Evolutionary conservation across 768 basidiomycete species (phyloP).

Genomic region (Rhizopogon salebrosus): DNA sequence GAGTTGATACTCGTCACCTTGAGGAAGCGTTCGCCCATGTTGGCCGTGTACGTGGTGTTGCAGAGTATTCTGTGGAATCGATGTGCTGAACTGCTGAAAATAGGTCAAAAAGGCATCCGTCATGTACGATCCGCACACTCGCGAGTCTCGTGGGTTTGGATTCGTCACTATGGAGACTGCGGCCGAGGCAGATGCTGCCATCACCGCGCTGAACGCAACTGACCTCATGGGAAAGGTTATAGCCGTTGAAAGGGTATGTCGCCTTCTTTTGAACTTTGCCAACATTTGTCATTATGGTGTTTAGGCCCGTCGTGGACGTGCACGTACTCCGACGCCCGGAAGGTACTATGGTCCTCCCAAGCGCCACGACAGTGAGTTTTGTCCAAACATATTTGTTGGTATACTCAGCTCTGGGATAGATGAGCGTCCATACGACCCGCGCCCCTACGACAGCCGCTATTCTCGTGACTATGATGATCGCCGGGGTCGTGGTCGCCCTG

Average conservation of each 20-base stretch:
- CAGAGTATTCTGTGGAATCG: background rate
- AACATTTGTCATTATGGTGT: conserved; percentile 5
- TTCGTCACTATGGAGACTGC: conserved; percentile 83
- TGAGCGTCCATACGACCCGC: conserved; percentile 86
- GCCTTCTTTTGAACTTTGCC: background rate
- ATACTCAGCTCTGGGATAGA: conserved; percentile 32
- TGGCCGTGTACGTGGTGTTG: conserved; percentile 59
- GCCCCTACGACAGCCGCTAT: conserved; percentile 89
- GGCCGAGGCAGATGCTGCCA: conserved; percentile 91
- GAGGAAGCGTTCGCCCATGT: conserved; percentile 85
- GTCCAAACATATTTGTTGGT: conserved; percentile 1
- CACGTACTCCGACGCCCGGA: conserved; percentile 90
- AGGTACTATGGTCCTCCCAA: conserved; percentile 93
- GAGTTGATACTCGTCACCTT: conserved; percentile 78
- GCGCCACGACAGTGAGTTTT: conserved; percentile 53
- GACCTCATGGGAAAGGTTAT: conserved; percentile 85
- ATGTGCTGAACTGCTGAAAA: background rate
- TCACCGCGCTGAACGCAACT: conserved; percentile 76
- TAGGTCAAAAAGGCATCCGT: conserved; percentile 62
- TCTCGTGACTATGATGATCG: conserved; percentile 58
- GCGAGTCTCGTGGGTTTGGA: conserved; percentile 75
- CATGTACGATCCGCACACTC: conserved; percentile 68
- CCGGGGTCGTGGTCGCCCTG: conserved; percentile 36
- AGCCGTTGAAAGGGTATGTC: conserved; percentile 77
- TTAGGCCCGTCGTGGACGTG: conserved; percentile 85